phyloP scores from a whole-genome alignment of 257 asterid genomes.

The Nicotiana paniculata region DNA sequence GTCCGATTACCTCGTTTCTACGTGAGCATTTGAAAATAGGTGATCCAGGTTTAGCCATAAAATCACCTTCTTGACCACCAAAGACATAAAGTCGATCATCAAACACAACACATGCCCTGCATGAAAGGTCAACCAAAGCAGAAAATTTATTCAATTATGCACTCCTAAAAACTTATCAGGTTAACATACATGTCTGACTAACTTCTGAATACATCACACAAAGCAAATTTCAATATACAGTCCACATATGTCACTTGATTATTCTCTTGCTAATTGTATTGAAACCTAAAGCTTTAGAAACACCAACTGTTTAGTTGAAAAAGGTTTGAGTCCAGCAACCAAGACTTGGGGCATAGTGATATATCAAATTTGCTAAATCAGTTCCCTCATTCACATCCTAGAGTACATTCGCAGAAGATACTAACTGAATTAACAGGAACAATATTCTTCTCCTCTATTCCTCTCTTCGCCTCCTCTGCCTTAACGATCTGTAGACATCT shows the following conservation, averaged over 20 bases:
- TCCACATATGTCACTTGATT: not conserved
- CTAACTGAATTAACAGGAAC: not conserved
- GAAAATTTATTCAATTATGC: not conserved
- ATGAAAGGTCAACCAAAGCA: constrained; percentile 3
- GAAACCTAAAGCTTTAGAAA: not conserved
- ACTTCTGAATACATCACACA: not conserved
- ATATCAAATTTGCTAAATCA: not conserved
- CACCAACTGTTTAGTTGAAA: not conserved
- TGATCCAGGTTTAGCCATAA: constrained; percentile 94
- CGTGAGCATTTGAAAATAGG: constrained; percentile 93
- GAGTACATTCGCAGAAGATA: not conserved
- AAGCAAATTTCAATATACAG: not conserved
- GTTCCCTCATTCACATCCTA: not conserved
- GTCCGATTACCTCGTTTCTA: constrained; percentile 59
- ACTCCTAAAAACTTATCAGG: not conserved
- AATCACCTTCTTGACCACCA: constrained; percentile 96
- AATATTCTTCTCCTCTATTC: not conserved
- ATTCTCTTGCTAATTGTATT: not conserved
- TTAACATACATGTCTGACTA: not conserved
- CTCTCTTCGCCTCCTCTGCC: not conserved
- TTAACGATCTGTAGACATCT: not conserved
- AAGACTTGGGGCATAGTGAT: not conserved
- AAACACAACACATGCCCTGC: constrained; percentile 79
- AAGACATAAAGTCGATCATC: constrained; percentile 58
- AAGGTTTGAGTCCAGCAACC: not conserved